Conservation (phyloP, 2,329 filamentous ascomycete species). For the Didymellaceae sp. region DNA sequence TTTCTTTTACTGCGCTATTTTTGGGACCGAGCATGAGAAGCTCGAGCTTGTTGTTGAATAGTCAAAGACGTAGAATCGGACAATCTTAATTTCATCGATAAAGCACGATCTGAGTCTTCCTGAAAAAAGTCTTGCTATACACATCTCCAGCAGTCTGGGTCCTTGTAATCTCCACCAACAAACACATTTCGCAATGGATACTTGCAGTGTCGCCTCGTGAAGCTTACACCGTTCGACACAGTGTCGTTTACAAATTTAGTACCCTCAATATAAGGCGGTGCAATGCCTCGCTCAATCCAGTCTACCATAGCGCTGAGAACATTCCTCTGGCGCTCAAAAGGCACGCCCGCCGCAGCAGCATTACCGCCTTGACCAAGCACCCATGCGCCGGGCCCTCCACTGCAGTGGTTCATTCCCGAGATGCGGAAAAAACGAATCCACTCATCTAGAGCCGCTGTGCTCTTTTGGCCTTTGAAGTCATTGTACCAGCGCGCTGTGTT, state of each 20-base stretch:
- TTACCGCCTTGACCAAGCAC: conserved; percentile 35
- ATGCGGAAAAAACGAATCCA: conserved; percentile 59
- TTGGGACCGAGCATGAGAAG: no score
- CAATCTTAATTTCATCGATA: no score
- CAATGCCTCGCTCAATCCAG: conserved; percentile 51
- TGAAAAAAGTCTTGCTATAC: no score
- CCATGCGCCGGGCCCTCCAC: conserved; percentile 54
- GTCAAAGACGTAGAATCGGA: no score
- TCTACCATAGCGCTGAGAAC: conserved; percentile 52
- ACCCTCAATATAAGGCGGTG: conserved; percentile 46
- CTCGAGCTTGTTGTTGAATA: no score
- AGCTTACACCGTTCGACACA: conserved; percentile 49
- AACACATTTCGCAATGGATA: conserved; percentile 15
- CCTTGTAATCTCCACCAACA: neutral
- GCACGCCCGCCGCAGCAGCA: conserved; percentile 24
- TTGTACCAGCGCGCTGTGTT: conserved; percentile 56
- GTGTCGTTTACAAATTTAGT: conserved; percentile 48
- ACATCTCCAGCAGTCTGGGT: conserved; percentile 6
- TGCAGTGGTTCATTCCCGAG: conserved; percentile 61
- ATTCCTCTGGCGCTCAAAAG: conserved; percentile 24
- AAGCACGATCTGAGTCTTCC: no score
- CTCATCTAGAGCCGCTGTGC: conserved; percentile 23
- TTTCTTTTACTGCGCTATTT: neutral
- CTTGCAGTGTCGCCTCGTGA: conserved; percentile 57
- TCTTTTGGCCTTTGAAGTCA: conserved; percentile 38